Evolutionary conservation across 176 grass and related monocot genomes (phyloP).

Genomic region (Triticum urartu): DNA sequence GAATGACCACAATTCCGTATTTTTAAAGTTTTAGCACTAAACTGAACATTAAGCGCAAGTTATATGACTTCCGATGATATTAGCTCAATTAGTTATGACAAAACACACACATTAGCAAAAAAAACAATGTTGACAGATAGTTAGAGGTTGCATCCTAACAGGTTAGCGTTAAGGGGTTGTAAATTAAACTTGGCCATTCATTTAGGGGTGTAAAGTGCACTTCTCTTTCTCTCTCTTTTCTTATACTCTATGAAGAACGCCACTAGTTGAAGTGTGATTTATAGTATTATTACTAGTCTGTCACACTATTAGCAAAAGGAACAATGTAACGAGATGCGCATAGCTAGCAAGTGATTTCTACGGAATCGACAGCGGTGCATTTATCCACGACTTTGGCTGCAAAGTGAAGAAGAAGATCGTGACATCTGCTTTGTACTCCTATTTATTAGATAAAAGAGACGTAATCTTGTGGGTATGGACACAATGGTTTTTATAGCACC

Average conservation of each 20-base stretch:
- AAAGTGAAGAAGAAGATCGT: conserved; percentile 14
- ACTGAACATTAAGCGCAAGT: too few relatives aligned
- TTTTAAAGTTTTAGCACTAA: too few relatives aligned
- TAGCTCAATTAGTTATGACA: too few relatives aligned
- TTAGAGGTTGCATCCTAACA: too few relatives aligned
- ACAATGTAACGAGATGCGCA: conserved; percentile 8
- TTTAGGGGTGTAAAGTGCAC: neutral
- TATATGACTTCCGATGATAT: too few relatives aligned
- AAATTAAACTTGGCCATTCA: too few relatives aligned
- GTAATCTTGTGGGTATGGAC: conserved; percentile 20
- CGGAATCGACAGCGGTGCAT: neutral
- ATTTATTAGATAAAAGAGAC: neutral
- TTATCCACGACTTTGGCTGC: conserved; percentile 15
- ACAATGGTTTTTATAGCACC: neutral
- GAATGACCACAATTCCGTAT: too few relatives aligned
- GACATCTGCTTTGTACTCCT: conserved; percentile 16
- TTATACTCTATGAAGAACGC: neutral
- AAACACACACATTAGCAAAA: too few relatives aligned
- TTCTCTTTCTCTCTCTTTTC: neutral
- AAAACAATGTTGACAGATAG: too few relatives aligned
- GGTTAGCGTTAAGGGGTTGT: too few relatives aligned
- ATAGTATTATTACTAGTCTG: neutral
- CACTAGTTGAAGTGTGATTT: neutral
- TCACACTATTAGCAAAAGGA: neutral
- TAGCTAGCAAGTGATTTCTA: neutral